phyloP scores from a whole-genome alignment of 495 filamentous ascomycete genomes.

The Penicillium paradoxum region DNA sequence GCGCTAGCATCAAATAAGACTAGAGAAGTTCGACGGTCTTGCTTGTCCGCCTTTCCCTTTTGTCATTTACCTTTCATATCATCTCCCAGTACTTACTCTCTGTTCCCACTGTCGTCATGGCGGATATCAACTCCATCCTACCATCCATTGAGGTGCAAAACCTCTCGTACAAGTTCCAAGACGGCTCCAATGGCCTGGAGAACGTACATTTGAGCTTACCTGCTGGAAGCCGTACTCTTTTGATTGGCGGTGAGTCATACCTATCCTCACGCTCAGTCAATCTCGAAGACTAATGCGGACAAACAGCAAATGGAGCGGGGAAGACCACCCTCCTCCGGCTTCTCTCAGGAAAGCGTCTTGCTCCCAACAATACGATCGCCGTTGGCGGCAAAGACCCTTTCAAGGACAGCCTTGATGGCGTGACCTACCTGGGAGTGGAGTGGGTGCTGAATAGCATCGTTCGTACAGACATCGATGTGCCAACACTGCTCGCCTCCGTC shows the following conservation, averaged over 20 bases:
- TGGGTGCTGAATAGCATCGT: conserved; percentile 99
- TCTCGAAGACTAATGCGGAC: conserved; percentile 2
- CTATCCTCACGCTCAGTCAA: neutral
- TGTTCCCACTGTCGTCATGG: conserved; percentile 10
- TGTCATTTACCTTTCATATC: neutral
- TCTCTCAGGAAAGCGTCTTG: conserved; percentile 87
- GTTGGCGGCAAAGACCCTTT: conserved; percentile 88
- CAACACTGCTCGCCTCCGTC: conserved; percentile 75
- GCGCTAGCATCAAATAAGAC: neutral
- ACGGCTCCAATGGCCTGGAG: conserved; percentile 67
- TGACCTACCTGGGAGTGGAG: conserved; percentile 94
- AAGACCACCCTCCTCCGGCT: conserved; percentile 93
- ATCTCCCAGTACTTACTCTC: neutral
- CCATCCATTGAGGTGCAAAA: conserved; percentile 63
- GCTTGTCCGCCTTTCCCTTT: neutral
- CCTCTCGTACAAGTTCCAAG: conserved; percentile 86
- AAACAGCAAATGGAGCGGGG: conserved; percentile 83
- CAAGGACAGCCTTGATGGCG: conserved; percentile 77
- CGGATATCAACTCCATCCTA: conserved; percentile 7
- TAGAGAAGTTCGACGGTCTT: neutral
- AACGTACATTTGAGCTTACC: conserved; percentile 72
- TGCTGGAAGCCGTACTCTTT: conserved; percentile 74
- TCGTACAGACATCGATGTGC: conserved; percentile 87
- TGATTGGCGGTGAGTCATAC: conserved; percentile 70
- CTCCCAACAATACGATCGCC: conserved; percentile 63